A percentile compares a stretch with the other conserved stretches of the same genome.
These are phyloP conservation scores for Penicillium griseofulvum DNA, from an alignment of 2,329 filamentous ascomycete species.

Conservation along the genomic window DNA sequence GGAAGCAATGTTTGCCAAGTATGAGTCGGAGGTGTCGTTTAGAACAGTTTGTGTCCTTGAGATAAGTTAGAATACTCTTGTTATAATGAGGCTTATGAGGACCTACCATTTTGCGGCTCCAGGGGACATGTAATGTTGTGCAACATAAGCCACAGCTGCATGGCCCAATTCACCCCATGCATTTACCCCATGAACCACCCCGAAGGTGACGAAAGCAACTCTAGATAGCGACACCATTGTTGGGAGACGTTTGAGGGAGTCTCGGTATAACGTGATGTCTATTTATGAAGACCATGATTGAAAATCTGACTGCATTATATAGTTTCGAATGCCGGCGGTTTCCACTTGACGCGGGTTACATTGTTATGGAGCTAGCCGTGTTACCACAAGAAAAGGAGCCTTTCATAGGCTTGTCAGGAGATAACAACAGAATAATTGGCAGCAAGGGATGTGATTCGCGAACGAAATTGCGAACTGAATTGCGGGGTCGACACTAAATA, in stretches of 20 bases:
- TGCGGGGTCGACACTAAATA: neutral
- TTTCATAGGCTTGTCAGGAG: neutral
- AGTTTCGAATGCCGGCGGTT: neutral
- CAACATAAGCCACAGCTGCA: conserved; percentile 55
- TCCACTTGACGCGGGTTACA: neutral
- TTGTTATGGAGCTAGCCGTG: neutral
- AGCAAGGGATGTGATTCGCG: neutral
- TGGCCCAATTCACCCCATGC: conserved; percentile 57
- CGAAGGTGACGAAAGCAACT: conserved; percentile 9
- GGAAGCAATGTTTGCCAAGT: conserved; percentile 52
- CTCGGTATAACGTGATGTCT: neutral
- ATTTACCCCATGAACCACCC: conserved; percentile 13
- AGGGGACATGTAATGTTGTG: conserved; percentile 48
- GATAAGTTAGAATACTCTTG: neutral
- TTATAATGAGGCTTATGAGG: neutral
- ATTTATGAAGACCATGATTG: neutral
- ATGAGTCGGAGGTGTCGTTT: conserved; percentile 43
- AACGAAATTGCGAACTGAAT: neutral
- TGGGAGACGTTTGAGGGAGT: neutral
- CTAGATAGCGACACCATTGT: conserved; percentile 14
- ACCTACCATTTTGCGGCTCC: conserved; percentile 44
- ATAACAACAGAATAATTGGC: neutral
- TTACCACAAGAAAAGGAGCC: neutral
- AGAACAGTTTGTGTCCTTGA: conserved; percentile 42
- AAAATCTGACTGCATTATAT: neutral